Percentiles rank a stretch among this genome's conserved stretches.
Evolutionary conservation across 139 green algal genomes (phyloP).

Genomic region (Astrephomene gubernaculifera): DNA sequence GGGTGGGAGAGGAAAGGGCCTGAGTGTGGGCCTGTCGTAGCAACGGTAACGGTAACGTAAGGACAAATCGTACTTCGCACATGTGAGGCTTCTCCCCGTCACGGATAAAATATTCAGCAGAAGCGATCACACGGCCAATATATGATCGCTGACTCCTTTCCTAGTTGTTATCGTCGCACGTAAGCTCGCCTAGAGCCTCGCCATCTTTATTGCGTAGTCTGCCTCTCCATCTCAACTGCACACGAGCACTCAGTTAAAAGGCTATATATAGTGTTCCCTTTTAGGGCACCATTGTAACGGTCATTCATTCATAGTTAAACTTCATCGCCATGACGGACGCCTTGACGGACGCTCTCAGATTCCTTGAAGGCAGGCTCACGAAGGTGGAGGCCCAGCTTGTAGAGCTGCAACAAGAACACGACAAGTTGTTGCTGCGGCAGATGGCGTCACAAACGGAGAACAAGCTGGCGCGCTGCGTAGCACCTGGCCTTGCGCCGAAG

Average conservation of each 20-base stretch:
- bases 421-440: neutral
- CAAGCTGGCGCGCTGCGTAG: neutral
- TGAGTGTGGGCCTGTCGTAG: no score
- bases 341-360: neutral
- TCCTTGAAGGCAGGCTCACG: neutral
- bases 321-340: neutral
- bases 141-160: neutral
- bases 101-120: no score
- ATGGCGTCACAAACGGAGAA: constrained; percentile 20
- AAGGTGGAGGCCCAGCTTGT: neutral
- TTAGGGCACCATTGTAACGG: no score
- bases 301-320: neutral
- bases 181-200: neutral
- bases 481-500: neutral
- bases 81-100: no score
- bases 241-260: neutral
- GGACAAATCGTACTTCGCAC: no score
- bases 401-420: neutral
- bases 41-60: no score
- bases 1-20: no score
- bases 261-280: no score
- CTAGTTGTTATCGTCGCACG: neutral
- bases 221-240: neutral
- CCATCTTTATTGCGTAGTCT: neutral
- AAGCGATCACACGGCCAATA: neutral